A percentile compares a stretch with the other conserved stretches of the same genome.
phyloP scores from a whole-genome alignment of 2,329 filamentous ascomycete species.

The Alternaria solani region DNA sequence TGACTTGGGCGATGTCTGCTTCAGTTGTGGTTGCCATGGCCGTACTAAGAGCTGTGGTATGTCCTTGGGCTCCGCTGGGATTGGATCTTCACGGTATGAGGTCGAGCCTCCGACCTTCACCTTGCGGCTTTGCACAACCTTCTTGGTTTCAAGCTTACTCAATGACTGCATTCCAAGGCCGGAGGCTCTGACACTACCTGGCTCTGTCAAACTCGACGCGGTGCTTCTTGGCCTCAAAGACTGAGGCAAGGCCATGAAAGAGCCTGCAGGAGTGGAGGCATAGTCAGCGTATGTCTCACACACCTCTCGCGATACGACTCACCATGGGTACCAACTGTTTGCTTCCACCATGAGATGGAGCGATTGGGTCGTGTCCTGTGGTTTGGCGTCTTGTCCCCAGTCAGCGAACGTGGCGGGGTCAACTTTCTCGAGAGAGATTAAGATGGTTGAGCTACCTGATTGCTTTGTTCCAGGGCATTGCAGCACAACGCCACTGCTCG shows the following conservation, averaged over 20 bases:
- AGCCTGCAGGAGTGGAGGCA: not conserved
- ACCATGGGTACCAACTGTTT: constrained; percentile 21
- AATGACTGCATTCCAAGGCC: constrained; percentile 90
- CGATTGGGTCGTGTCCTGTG: constrained; percentile 21
- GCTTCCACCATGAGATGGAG: constrained; percentile 38
- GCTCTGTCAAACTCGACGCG: not conserved
- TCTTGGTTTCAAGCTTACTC: constrained; percentile 81
- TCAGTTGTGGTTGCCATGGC: constrained; percentile 29
- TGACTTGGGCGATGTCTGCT: constrained; percentile 50
- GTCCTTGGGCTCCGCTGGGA: constrained; percentile 53
- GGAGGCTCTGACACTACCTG: not conserved
- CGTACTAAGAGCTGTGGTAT: constrained; percentile 42
- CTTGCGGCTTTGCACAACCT: constrained; percentile 60
- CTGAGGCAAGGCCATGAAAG: not conserved
- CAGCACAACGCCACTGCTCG: constrained; percentile 11
- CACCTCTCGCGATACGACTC: not conserved
- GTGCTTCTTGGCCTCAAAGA: not conserved
- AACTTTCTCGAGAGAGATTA: constrained; percentile 1
- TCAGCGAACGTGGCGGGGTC: constrained; percentile 25
- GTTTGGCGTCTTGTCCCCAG: constrained; percentile 6
- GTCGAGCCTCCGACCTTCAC: constrained; percentile 52
- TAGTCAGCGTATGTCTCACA: not conserved
- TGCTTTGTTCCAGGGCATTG: constrained; percentile 26
- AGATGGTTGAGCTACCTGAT: constrained; percentile 3
- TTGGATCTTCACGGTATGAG: constrained; percentile 57